These are phyloP conservation scores for Colletotrichum shisoi DNA, from an alignment of 2,329 filamentous ascomycete species.

Conservation along the genomic window DNA sequence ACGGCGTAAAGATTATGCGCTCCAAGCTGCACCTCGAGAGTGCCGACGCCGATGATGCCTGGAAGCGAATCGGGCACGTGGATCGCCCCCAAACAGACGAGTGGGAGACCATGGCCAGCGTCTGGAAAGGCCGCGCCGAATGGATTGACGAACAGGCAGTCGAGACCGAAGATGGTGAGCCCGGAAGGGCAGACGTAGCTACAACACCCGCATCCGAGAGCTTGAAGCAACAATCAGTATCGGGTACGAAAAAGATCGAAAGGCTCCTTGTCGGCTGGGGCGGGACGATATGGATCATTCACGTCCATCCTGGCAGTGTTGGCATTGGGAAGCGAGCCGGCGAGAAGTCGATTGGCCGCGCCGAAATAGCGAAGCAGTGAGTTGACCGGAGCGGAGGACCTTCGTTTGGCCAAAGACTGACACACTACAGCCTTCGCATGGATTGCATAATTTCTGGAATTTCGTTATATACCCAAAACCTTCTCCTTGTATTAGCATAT, in stretches of 20 bases:
- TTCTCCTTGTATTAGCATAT: conserved; percentile 91
- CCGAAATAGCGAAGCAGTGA: conserved; percentile 92
- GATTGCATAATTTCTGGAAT: conserved; percentile 98
- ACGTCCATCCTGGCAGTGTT: conserved; percentile 80
- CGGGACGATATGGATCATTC: conserved; percentile 92
- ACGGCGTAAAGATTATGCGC: conserved; percentile 97
- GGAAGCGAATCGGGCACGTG: conserved; percentile 93
- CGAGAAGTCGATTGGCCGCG: conserved; percentile 77
- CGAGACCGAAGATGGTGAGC: conserved; percentile 72
- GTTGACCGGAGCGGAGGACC: conserved; percentile 47
- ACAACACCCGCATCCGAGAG: conserved; percentile 58
- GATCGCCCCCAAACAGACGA: conserved; percentile 84
- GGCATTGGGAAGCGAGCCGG: conserved; percentile 72
- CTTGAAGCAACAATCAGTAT: conserved; percentile 59
- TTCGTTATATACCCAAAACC: conserved; percentile 90
- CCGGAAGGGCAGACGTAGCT: conserved; percentile 46
- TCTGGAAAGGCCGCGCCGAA: conserved; percentile 91
- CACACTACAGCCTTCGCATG: conserved; percentile 75
- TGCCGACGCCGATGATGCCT: conserved; percentile 80
- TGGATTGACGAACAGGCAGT: conserved; percentile 89
- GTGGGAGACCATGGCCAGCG: conserved; percentile 95
- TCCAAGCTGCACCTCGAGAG: conserved; percentile 82
- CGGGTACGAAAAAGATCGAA: conserved; percentile 65
- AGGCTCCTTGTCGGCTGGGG: conserved; percentile 95
- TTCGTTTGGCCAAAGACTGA: conserved; percentile 42